Evolutionary conservation across 768 basidiomycete genomes (phyloP).

Genomic region (Dentipellis fragilis): DNA sequence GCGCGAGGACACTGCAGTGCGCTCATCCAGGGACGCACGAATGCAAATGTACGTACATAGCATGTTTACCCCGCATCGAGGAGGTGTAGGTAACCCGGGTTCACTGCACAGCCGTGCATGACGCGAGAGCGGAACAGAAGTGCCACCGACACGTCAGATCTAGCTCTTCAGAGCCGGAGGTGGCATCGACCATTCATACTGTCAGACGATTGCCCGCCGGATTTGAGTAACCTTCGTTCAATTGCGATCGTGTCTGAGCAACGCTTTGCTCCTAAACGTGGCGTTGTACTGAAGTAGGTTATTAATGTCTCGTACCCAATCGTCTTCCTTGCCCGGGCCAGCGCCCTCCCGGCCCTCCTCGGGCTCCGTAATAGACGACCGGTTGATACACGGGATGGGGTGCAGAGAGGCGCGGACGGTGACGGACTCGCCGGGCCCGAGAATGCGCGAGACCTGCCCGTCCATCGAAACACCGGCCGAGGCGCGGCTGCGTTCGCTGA

Average conservation of each 20-base stretch:
- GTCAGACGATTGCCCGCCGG: too few species aligned
- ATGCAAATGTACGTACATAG: not conserved
- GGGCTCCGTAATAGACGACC: constrained; percentile 61
- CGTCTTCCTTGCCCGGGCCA: constrained; percentile 75
- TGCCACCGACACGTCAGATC: too few species aligned
- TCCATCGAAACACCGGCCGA: constrained; percentile 91
- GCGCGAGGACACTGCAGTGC: too few species aligned
- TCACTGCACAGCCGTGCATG: not conserved
- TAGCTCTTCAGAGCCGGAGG: not conserved
- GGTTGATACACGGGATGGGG: constrained; percentile 89
- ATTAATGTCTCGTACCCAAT: constrained; percentile 97
- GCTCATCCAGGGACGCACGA: too few species aligned
- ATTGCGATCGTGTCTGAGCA: constrained; percentile 64
- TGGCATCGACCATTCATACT: not conserved
- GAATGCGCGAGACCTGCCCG: constrained; percentile 73
- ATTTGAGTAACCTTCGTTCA: constrained; percentile 15
- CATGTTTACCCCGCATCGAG: not conserved
- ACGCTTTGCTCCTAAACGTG: constrained; percentile 85
- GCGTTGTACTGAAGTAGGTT: constrained; percentile 91
- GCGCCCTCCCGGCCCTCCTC: constrained; percentile 47
- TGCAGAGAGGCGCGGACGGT: constrained; percentile 76
- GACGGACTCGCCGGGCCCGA: constrained; percentile 80
- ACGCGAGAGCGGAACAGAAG: not conserved
- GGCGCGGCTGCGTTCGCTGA: constrained; percentile 76
- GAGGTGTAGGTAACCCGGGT: not conserved